Conservation (phyloP, 176 grass and related monocot species). For the Carex scoparia region DNA sequence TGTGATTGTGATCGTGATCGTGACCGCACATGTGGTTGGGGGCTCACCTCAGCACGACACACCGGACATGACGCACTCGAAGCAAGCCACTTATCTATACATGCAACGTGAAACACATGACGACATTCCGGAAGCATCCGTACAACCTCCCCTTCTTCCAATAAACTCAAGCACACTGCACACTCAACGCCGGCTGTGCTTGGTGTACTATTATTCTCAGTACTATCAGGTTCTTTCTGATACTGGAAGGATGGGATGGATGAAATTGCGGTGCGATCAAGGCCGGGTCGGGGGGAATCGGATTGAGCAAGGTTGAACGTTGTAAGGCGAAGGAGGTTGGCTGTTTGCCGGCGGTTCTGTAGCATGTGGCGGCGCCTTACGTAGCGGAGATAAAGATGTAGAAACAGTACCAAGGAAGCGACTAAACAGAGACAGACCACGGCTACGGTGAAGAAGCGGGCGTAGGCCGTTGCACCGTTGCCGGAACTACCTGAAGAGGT, state of each 20-base stretch:
- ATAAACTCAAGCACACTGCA: constrained; percentile 23
- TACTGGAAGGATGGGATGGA: constrained; percentile 21
- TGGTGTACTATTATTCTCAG: neutral
- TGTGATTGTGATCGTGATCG: neutral
- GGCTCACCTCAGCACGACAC: constrained; percentile 17
- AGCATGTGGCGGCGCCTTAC: neutral
- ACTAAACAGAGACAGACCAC: constrained; percentile 19
- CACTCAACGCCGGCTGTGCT: neutral
- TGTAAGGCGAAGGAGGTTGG: neutral
- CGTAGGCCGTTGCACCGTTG: neutral
- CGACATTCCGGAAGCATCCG: constrained; percentile 12
- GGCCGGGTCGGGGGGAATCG: neutral
- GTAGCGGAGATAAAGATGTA: constrained; percentile 26
- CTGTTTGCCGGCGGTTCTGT: neutral
- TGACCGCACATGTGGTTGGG: neutral
- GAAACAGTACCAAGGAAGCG: constrained; percentile 15
- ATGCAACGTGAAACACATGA: constrained; percentile 26
- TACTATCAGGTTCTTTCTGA: neutral
- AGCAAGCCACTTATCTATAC: constrained; percentile 23
- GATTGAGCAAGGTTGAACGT: neutral
- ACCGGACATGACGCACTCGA: constrained; percentile 25
- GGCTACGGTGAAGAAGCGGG: constrained; percentile 9
- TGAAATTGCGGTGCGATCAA: neutral
- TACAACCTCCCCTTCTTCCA: constrained; percentile 28
- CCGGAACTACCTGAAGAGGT: neutral